Base-by-base conservation (phyloP, 495 filamentous ascomycete species). In the Clavariopsis aquatica region DNA sequence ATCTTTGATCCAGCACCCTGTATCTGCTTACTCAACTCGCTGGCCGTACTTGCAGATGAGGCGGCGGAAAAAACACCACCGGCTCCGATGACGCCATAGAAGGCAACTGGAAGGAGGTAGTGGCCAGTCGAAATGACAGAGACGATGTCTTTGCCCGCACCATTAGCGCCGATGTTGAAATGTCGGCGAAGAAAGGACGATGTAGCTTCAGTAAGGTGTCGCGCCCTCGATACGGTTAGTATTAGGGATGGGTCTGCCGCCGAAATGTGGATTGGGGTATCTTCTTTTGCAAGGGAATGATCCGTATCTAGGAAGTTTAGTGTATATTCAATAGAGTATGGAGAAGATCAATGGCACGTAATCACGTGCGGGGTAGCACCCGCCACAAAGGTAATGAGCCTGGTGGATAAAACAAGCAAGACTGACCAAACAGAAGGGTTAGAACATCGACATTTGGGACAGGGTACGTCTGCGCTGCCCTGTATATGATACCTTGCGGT, bases 1-100 rank as follows among this genome's bases (percentile, higher is more conserved):
- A 69, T 24, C 49, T 69, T 66, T 36, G 47, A 58, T 13, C 56
- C 62, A 27, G 56, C 75, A 28, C 77, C 75, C 22, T 58, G 64
- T 15, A 80, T 64, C 65, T 80, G 78, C 51, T 66, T 71, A 13
- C 74, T 71, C 24, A 81, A 56, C 56, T 82, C 80, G 22, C 66
- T 59, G 6, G 74, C 56, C 0, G 78, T 82, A 34, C 75, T 77
- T 2, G 73, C 65, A 0, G 78, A 67, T 49, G 68, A 77, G 2
- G 76, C 78, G n/a, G 80, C 75, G 1, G 78, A 79, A 60, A 76
- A 83, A 49, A 83, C 76, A 23, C 79, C 82, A 17, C 76, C 80
- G 24, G 80, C 79, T 13, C 76, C 81, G 43, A 83, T 71, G 36
- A 77, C 73, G 6, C 75, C 76, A 60, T 78, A 82, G 66, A 81